Conservation (phyloP, 2,329 filamentous ascomycete species). For the Alternaria sp. region DNA sequence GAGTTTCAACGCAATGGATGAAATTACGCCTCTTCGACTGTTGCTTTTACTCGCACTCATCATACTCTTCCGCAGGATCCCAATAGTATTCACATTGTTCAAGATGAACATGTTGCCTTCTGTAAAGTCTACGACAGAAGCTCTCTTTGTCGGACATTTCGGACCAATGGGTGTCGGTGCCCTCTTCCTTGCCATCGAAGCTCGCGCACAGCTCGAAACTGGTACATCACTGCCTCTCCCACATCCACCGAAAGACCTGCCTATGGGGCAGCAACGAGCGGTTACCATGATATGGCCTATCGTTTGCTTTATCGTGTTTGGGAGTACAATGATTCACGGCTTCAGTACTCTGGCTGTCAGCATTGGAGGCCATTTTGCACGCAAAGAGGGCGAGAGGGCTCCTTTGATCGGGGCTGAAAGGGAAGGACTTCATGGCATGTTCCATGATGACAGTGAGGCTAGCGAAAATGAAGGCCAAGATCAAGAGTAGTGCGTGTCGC, state of each 20-base stretch:
- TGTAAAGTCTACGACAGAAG: constrained; percentile 61
- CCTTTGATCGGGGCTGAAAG: constrained; percentile 61
- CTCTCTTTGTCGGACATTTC: constrained; percentile 65
- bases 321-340: constrained; percentile 64
- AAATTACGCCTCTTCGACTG: constrained; percentile 56
- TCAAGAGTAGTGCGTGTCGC: neutral
- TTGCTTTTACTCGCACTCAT: constrained; percentile 60
- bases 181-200: constrained; percentile 65
- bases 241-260: constrained; percentile 52
- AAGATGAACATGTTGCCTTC: constrained; percentile 56
- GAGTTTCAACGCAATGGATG: constrained; percentile 49
- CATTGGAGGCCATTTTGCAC: constrained; percentile 58
- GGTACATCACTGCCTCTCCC: constrained; percentile 57
- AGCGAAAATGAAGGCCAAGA: constrained; percentile 9
- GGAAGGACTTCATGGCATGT: constrained; percentile 61
- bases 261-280: constrained; percentile 48
- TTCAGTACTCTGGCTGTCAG: constrained; percentile 62
- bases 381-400: constrained; percentile 58
- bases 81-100: constrained; percentile 60
- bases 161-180: constrained; percentile 66
- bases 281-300: constrained; percentile 63
- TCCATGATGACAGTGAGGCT: constrained; percentile 52
- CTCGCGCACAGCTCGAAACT: constrained; percentile 62
- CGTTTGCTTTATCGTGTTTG: constrained; percentile 63
- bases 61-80: constrained; percentile 62